phyloP scores from a whole-genome alignment of 2,329 filamentous ascomycete species.

The Aspergillus bombycis region DNA sequence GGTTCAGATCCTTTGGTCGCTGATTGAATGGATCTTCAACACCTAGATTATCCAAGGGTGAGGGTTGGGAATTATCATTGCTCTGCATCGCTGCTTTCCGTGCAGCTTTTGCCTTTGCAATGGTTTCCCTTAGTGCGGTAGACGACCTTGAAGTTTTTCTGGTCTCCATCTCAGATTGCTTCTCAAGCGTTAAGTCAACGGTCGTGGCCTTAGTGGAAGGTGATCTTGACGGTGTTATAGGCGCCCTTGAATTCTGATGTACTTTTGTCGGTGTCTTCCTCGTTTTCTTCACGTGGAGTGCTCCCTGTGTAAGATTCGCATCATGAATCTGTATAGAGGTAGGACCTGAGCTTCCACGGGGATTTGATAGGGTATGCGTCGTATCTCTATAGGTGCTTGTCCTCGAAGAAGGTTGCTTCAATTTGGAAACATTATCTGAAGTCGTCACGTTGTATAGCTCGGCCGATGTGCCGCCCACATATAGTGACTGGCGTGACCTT shows the following conservation, averaged over 20 bases:
- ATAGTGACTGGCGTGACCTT: conserved; percentile 34
- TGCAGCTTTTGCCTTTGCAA: conserved; percentile 88
- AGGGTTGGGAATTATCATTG: conserved; percentile 20
- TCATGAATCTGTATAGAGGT: conserved; percentile 58
- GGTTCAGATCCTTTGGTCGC: conserved; percentile 58
- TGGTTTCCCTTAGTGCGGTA: conserved; percentile 80
- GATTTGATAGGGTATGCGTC: conserved; percentile 51
- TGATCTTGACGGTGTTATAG: conserved; percentile 35
- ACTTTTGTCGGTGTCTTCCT: conserved; percentile 38
- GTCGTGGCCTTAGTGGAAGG: conserved; percentile 34
- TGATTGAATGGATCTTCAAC: conserved; percentile 60
- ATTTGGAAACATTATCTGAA: conserved; percentile 28
- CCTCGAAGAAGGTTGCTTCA: conserved; percentile 27
- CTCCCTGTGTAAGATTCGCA: conserved; percentile 31
- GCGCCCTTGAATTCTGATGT: conserved; percentile 32
- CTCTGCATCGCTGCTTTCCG: conserved; percentile 57
- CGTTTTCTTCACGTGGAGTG: conserved; percentile 45
- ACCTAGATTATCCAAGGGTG: conserved; percentile 53
- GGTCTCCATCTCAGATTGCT: conserved; percentile 36
- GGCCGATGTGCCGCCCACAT: conserved; percentile 19
- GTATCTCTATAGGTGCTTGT: conserved; percentile 44
- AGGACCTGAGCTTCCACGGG: conserved; percentile 57
- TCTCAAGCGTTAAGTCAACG: conserved; percentile 34
- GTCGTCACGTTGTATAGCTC: conserved; percentile 17
- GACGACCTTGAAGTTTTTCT: conserved; percentile 69